Evolutionary conservation across 1,284 basidiomycete genomes (phyloP).

Genomic region (Microstroma glucosiphilum): DNA sequence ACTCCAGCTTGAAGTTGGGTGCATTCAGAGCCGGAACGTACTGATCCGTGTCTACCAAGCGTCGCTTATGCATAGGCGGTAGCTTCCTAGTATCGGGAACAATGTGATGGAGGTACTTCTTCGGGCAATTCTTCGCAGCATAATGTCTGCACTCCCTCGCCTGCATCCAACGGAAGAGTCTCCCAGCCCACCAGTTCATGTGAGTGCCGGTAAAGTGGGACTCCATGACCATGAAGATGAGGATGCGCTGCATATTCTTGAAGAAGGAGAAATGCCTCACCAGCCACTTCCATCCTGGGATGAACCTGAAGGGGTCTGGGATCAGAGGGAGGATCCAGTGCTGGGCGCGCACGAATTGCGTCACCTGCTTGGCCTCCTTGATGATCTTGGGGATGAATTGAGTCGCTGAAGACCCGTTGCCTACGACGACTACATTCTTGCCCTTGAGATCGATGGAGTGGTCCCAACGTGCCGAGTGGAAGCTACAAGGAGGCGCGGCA

Average conservation of each 20-base stretch:
- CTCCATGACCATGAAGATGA: conserved; percentile 43
- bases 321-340: conserved; percentile 36
- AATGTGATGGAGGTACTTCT: conserved; percentile 41
- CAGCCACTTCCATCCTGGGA: conserved; percentile 39
- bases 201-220: conserved; percentile 33
- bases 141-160: conserved; percentile 29
- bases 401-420: conserved; percentile 45
- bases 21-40: conserved; percentile 37
- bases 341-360: conserved; percentile 28
- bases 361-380: conserved; percentile 19
- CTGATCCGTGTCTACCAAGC: conserved; percentile 37
- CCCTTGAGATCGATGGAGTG: conserved; percentile 40
- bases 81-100: conserved; percentile 33
- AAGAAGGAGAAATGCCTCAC: conserved; percentile 26
- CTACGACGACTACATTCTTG: conserved; percentile 50
- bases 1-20: conserved; percentile 35
- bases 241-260: conserved; percentile 25
- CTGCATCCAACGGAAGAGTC: conserved; percentile 26
- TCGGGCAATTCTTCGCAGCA: conserved; percentile 37
- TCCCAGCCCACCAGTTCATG: conserved; percentile 22
- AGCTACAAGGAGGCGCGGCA: conserved; percentile 32
- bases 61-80: conserved; percentile 23
- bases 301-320: conserved; percentile 24
- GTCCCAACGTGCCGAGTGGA: conserved; percentile 51
- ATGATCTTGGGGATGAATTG: conserved; percentile 29